phyloP scores from a whole-genome alignment of 2,329 filamentous ascomycete genomes.

The Chrysosporium queenslandicum region DNA sequence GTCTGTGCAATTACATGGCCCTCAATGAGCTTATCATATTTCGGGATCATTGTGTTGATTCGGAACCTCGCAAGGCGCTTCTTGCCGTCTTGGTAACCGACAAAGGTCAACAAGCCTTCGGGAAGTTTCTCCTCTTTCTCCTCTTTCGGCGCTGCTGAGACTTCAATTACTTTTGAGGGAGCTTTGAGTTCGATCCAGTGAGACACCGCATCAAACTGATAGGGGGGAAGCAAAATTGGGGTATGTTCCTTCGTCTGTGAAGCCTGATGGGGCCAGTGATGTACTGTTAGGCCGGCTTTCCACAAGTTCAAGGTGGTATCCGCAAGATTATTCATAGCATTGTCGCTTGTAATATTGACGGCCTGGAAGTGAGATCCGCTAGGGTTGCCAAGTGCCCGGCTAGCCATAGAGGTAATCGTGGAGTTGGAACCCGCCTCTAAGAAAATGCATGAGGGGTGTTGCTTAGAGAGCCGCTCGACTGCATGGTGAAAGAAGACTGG shows the following conservation, averaged over 20 bases:
- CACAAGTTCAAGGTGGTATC: constrained; percentile 31
- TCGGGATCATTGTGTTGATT: constrained; percentile 7
- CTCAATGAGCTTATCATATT: constrained; percentile 3
- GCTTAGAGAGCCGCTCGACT: constrained; percentile 30
- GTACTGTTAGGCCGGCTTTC: constrained; percentile 29
- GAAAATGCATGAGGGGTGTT: constrained; percentile 25
- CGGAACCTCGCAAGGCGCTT: constrained; percentile 1
- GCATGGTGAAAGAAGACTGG: constrained; percentile 41
- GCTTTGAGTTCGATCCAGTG: constrained; percentile 5
- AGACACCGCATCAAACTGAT: constrained; percentile 35
- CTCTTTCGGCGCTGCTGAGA: neutral
- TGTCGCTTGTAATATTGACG: constrained; percentile 5
- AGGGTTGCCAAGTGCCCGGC: constrained; percentile 20
- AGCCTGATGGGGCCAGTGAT: constrained; percentile 34
- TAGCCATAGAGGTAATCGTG: constrained; percentile 23
- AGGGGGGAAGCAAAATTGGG: constrained; percentile 31
- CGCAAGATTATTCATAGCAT: constrained; percentile 18
- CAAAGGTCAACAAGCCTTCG: neutral
- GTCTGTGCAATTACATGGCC: constrained; percentile 9
- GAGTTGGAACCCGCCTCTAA: constrained; percentile 39
- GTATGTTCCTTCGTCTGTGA: constrained; percentile 19
- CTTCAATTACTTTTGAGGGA: neutral
- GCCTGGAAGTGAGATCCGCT: constrained; percentile 3
- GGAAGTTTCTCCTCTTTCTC: neutral
- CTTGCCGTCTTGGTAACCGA: neutral